These are phyloP conservation scores for Hypomyces rosellus DNA, from an alignment of 2,329 filamentous ascomycete species.

Conservation along the genomic window DNA sequence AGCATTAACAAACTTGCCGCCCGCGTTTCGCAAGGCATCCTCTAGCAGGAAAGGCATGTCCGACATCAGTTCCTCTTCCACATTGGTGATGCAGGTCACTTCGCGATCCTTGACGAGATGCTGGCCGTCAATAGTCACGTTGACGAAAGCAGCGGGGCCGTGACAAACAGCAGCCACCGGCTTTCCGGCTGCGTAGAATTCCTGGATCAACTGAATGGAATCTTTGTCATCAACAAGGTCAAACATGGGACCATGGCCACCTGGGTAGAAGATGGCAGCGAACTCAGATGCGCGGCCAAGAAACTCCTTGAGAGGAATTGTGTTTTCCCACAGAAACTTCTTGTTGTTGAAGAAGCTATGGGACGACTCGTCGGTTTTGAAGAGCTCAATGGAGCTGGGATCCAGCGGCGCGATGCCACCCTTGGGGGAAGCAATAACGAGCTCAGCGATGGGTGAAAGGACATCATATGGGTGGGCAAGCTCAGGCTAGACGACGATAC, in stretches of 20 bases:
- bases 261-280: conserved; percentile 39
- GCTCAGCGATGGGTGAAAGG: conserved; percentile 45
- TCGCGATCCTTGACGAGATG: conserved; percentile 49
- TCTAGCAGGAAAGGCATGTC: conserved; percentile 34
- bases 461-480: conserved; percentile 60
- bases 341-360: conserved; percentile 49
- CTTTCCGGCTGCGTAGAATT: conserved; percentile 55
- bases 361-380: conserved; percentile 44
- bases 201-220: conserved; percentile 47
- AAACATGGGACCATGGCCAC: conserved; percentile 54
- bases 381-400: conserved; percentile 49
- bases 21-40: conserved; percentile 38
- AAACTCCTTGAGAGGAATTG: conserved; percentile 1
- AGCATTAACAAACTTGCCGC: conserved; percentile 47
- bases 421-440: conserved; percentile 55
- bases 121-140: conserved; percentile 50
- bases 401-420: conserved; percentile 58
- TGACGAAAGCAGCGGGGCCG: conserved; percentile 55
- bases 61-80: conserved; percentile 37
- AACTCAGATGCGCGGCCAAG: not conserved
- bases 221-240: conserved; percentile 47
- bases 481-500: conserved; percentile 40
- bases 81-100: conserved; percentile 58
- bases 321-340: conserved; percentile 53
- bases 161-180: conserved; percentile 63